Evolutionary conservation across 192 early-diverging fungal species (phyloP), one percentile per base, ranked within the genome.

Genomic region (Bifiguratus adelaidae): DNA sequence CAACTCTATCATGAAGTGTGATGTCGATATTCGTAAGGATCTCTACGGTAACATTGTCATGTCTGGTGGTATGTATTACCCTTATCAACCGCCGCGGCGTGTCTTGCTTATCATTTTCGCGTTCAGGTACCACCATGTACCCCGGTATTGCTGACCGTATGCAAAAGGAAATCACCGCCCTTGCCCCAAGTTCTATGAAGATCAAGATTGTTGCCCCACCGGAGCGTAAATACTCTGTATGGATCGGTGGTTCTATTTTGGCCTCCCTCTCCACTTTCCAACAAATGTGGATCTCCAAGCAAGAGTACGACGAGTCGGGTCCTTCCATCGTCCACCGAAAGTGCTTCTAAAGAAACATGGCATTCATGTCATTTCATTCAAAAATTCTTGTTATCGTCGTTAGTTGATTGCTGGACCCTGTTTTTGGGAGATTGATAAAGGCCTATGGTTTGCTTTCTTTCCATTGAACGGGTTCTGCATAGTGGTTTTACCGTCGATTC

Each of bases 201-300:
- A 83, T 95, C 80, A 88, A 93, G 85, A 91, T 97, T 65, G 90
- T 94, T 64, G 92, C 92, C 54, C 95, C 95, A 29, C 92, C 95
- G 40, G 95, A 97, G 72, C 81, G 95, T 67, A 97, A 95, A 76
- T 95, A 93, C 86, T 95, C 95, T 49, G 95, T 89, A 74, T 97
- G 94, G 92, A 94, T 97, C 61, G 94, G 94, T 77, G 94, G 94
- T 43, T 94, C 92, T 50, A 95, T 97, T 48, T 73, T 97, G 28
- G 91, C 94, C 42, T 95, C 94, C 26, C 84, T 95, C 47, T 92
- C 92, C 35, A 94, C 92, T 62, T 97, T 97, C 91, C 92, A 95
- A 70, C 85, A 92, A 68, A 89, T 93, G 92, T 97, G 92, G 92
- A 86, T 94, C 70, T 89, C 90, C 43, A 94, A 92, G 83, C 84